A percentile compares a stretch with the other conserved stretches of the same genome.
Conservation (phyloP, 2,329 filamentous ascomycete species). For the Karstenula rhodostoma region DNA sequence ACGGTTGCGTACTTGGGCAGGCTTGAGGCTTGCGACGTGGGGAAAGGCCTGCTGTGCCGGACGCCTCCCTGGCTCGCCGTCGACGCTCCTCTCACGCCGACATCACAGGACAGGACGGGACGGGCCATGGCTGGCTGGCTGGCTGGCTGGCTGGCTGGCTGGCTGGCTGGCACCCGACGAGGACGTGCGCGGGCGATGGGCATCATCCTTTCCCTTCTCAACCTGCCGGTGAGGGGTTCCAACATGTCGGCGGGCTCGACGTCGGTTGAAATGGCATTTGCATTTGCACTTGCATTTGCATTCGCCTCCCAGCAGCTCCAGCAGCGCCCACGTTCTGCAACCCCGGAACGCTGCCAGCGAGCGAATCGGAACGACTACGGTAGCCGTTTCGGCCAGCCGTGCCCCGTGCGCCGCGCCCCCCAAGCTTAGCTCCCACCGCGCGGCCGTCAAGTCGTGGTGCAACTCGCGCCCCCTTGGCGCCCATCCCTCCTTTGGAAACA, state of each 20-base stretch:
- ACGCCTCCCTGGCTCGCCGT: too few species aligned
- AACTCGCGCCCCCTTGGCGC: conserved; percentile 24
- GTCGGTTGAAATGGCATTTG: conserved; percentile 11
- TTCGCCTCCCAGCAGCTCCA: too few species aligned
- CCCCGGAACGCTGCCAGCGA: conserved; percentile 15
- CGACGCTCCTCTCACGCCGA: too few species aligned
- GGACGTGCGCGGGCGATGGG: conserved; percentile 8
- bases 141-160: too few species aligned
- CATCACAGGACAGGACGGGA: conserved; percentile 19
- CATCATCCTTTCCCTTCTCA: conserved; percentile 8
- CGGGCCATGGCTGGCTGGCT: conserved; percentile 6
- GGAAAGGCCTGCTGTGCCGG: conserved; percentile 40
- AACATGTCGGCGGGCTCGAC: conserved; percentile 3
- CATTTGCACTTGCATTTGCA: too few species aligned
- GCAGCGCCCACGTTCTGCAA: conserved; percentile 11
- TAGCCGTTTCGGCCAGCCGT: conserved; percentile 29
- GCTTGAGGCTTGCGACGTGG: conserved; percentile 44
- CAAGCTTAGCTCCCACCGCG: conserved; percentile 26
- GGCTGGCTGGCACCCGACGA: neutral
- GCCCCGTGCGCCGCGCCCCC: too few species aligned
- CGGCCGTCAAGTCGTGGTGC: conserved; percentile 20
- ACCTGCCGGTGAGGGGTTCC: conserved; percentile 16
- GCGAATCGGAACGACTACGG: conserved; percentile 33
- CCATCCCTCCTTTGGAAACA: conserved; percentile 20
- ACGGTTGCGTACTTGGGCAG: conserved; percentile 34